phyloP scores from a whole-genome alignment of 305 asterid species.

The Fraxinus baroniana region DNA sequence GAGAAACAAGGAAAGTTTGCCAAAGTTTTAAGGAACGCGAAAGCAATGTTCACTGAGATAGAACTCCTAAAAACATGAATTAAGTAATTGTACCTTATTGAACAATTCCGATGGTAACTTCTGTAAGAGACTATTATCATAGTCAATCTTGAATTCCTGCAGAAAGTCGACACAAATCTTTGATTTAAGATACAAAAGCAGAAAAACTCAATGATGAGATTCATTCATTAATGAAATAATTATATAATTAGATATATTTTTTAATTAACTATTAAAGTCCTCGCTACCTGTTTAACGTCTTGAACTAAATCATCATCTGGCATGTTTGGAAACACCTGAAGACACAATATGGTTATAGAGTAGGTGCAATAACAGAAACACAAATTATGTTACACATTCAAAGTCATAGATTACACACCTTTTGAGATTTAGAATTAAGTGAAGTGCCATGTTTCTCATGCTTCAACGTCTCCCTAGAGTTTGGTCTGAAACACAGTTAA shows the following conservation, averaged over 20 bases:
- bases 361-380: not conserved
- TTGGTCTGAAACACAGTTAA: slow-evolving; percentile 33
- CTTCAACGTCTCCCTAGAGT: slow-evolving; percentile 25
- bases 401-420: slow-evolving; percentile 29
- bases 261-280: slow-evolving; percentile 12
- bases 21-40: not conserved
- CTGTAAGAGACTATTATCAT: slow-evolving; percentile 28
- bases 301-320: slow-evolving; percentile 23
- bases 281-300: slow-evolving; percentile 22
- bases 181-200: not conserved
- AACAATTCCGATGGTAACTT: slow-evolving; percentile 55
- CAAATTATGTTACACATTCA: not conserved
- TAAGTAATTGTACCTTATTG: slow-evolving; percentile 34
- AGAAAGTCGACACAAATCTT: slow-evolving; percentile 9
- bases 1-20: not conserved
- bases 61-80: not conserved
- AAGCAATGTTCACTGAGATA: not conserved
- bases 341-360: not conserved
- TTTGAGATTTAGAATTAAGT: slow-evolving; percentile 20
- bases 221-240: not conserved
- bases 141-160: slow-evolving; percentile 44
- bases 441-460: slow-evolving; percentile 29
- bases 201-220: not conserved
- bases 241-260: not conserved
- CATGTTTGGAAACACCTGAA: slow-evolving; percentile 35